Base-by-base conservation (phyloP, 2,329 filamentous ascomycete species). In the Tolypocladium tundrense region DNA sequence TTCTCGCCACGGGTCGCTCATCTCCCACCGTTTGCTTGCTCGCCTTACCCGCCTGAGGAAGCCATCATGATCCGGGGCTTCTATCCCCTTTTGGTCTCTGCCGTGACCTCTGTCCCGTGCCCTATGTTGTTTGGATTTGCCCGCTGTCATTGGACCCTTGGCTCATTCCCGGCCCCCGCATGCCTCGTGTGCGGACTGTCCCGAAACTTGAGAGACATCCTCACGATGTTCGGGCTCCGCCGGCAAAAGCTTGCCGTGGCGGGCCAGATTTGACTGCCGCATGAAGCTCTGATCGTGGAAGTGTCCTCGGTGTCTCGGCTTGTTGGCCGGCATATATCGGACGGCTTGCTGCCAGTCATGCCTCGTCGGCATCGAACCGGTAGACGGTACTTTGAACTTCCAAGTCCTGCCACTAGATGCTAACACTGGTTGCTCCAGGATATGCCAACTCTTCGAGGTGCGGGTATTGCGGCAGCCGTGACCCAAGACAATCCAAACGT, bases 371-470 rank as follows among this genome's bases (percentile, higher is more conserved):
- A 2, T n/a, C 19, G 19, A 37, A 7, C 10, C 2, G 21, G 31
- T n/a, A 5, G 11, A 35, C 11, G 19, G 11, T 31, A 21, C 19
- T 21, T 35, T 51, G 27, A 33, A 10, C n/a, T 8, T 35, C 10
- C 31, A 35, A n/a, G 4, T 3, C 31, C 31, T 21, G 48, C 43
- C 31, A 41, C 33, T 14, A 13, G 39, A 24, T 3, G n/a, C 53
- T 55, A 27, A 42, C 37, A 14, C 9, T 24, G 14, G 4, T 27
- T 37, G 19, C 2, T 19, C 21, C 58, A 82, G 79, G 79, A 48
- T 82, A 82, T 65, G 77, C 73, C 60, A 78, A 75, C 59, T 80
- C 79, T 41, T 74, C 76, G 51, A 77, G 71, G 63, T 82, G 80
- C 66, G 79, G 79, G 56, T 82, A 82, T 65, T 82, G 80, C 68